Evolutionary conservation across 257 asterid genomes (phyloP).

Genomic region (Voacanga thouarsii): DNA sequence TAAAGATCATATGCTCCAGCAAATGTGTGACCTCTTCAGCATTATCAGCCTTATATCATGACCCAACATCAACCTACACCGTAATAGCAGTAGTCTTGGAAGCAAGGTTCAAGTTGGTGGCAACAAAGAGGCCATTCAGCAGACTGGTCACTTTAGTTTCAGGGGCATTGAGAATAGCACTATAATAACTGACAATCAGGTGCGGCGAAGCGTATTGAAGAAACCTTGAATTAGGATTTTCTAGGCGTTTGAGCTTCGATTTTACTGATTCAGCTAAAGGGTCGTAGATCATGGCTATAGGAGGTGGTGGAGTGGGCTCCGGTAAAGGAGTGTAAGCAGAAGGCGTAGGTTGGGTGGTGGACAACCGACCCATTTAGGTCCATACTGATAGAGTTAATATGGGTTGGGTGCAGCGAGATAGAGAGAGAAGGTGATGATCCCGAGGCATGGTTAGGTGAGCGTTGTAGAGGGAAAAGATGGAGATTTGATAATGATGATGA

Average conservation of each 20-base stretch:
- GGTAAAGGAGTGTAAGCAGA: constrained; percentile 6
- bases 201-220: constrained; percentile 61
- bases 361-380: constrained; percentile 33
- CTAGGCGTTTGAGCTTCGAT: constrained; percentile 50
- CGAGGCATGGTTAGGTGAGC: background rate
- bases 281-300: constrained; percentile 77
- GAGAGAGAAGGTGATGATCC: background rate
- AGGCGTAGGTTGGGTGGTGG: constrained; percentile 41
- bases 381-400: constrained; percentile 29
- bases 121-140: constrained; percentile 78
- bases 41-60: constrained; percentile 76
- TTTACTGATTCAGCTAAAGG: constrained; percentile 69
- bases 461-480: background rate
- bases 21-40: constrained; percentile 84
- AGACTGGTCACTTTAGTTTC: constrained; percentile 75
- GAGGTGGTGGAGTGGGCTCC: constrained; percentile 66
- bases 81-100: constrained; percentile 73
- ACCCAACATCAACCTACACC: constrained; percentile 85
- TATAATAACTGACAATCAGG: constrained; percentile 52
- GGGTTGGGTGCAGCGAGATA: constrained; percentile 7
- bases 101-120: constrained; percentile 73
- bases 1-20: constrained; percentile 90
- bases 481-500: background rate
- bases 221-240: constrained; percentile 64
- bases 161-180: constrained; percentile 62